These are phyloP conservation scores for Malassezia vespertilionis DNA, from an alignment of 1,284 basidiomycete genomes.

Conservation along the genomic window DNA sequence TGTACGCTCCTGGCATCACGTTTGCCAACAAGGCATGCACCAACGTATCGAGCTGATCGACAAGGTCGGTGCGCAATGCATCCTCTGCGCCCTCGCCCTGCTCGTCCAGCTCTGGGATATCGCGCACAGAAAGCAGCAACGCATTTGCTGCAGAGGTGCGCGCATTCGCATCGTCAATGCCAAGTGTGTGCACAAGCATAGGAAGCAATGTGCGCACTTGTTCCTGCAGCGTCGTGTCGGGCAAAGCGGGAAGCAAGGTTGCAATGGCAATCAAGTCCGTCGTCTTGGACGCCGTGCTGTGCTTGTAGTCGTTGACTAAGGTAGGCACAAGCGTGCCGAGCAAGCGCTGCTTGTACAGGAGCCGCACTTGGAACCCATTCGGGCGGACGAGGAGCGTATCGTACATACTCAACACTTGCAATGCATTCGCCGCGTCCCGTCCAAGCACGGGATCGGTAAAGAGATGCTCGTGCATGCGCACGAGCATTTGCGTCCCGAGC, in stretches of 20 bases:
- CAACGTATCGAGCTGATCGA: conserved; percentile 19
- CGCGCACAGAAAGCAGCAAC: conserved; percentile 59
- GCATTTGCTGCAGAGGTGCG: conserved; percentile 70
- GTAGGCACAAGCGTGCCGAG: conserved; percentile 65
- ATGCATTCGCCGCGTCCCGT: conserved; percentile 9
- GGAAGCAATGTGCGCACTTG: conserved; percentile 61
- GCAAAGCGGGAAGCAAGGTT: conserved; percentile 67
- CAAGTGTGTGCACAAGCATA: conserved; percentile 71
- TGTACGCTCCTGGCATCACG: conserved; percentile 16
- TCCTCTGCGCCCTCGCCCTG: background rate
- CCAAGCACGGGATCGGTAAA: conserved; percentile 18
- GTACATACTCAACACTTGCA: conserved; percentile 19
- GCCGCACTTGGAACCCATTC: conserved; percentile 28
- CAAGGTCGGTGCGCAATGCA: conserved; percentile 12
- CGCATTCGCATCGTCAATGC: conserved; percentile 62
- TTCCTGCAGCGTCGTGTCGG: conserved; percentile 52
- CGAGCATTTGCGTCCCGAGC: conserved; percentile 26
- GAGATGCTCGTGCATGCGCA: conserved; percentile 21
- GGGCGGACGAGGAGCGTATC: conserved; percentile 15
- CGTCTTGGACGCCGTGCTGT: conserved; percentile 51
- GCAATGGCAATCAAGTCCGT: conserved; percentile 75
- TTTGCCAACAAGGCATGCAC: conserved; percentile 21
- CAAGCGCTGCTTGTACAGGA: conserved; percentile 65
- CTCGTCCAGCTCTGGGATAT: conserved; percentile 50
- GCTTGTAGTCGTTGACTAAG: conserved; percentile 52